Conservation (phyloP, 2,329 filamentous ascomycete species). For the Pestalotiopsis sp. region DNA sequence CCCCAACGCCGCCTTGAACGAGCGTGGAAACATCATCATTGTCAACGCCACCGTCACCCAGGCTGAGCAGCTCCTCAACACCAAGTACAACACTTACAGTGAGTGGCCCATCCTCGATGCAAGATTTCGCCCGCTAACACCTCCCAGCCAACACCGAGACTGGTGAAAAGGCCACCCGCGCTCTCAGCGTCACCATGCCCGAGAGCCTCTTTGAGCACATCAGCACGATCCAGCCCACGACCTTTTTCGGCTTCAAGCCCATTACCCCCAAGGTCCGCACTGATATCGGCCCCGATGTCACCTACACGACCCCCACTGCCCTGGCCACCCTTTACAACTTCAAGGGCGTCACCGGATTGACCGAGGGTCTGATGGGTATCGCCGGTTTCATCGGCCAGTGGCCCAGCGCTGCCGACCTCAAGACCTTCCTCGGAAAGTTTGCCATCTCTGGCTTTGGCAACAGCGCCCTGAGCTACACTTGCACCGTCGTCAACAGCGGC, state of each 20-base stretch:
- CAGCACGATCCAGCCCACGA: constrained; percentile 9
- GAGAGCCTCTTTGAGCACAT: constrained; percentile 6
- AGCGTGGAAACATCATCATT: constrained; percentile 7
- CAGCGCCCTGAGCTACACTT: constrained; percentile 8
- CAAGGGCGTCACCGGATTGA: neutral
- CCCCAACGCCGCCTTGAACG: neutral
- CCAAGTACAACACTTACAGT: constrained; percentile 14
- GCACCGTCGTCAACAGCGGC: constrained; percentile 10
- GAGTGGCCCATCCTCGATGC: neutral
- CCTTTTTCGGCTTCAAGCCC: constrained; percentile 9
- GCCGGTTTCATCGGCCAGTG: constrained; percentile 9
- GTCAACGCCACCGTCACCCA: constrained; percentile 10
- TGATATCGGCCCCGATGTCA: neutral
- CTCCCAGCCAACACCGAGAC: constrained; percentile 6
- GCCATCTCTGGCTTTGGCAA: constrained; percentile 8
- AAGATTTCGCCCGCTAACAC: neutral
- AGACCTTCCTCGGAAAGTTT: constrained; percentile 7
- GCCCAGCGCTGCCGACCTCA: constrained; percentile 3
- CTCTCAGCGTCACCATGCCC: constrained; percentile 6
- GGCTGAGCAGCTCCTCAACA: constrained; percentile 12
- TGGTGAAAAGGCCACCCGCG: neutral
- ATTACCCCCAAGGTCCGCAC: neutral
- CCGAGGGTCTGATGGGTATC: constrained; percentile 11
- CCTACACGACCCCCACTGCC: constrained; percentile 3
- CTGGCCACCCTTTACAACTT: constrained; percentile 11